phyloP scores from a whole-genome alignment of 73 alveolate species.

The Diophrys appendiculata region DNA sequence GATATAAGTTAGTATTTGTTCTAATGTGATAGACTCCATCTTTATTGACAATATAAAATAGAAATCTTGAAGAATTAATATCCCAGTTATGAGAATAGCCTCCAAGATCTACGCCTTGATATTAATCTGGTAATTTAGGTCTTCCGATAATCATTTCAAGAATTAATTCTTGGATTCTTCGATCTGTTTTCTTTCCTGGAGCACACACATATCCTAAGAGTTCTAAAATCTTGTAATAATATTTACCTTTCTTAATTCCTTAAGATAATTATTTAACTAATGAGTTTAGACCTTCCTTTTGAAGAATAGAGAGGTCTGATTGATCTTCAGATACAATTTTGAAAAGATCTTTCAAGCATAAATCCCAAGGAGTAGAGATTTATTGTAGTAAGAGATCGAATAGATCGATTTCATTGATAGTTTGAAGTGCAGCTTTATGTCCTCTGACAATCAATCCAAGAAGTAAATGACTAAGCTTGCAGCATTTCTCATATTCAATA shows the following conservation, averaged over 20 bases:
- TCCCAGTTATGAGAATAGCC: constrained; percentile 9
- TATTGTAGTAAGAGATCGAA: constrained; percentile 1
- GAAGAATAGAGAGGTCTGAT: background rate
- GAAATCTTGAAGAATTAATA: background rate
- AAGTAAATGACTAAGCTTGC: constrained; percentile 13
- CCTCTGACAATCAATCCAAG: background rate
- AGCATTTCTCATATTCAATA: background rate
- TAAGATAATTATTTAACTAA: background rate
- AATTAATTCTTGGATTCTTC: constrained; percentile 7
- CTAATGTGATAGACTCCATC: background rate
- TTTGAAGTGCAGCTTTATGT: background rate
- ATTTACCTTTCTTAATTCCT: background rate
- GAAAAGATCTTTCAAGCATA: constrained; percentile 3
- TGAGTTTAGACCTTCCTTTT: constrained; percentile 3
- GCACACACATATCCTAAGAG: constrained; percentile 1
- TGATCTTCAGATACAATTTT: background rate
- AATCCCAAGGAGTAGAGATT: constrained; percentile 5
- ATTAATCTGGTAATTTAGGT: background rate
- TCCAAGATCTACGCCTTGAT: background rate
- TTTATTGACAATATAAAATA: background rate
- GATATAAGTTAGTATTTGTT: background rate
- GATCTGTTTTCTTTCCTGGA: constrained; percentile 16
- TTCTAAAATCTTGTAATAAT: constrained; percentile 1
- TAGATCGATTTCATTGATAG: constrained; percentile 3
- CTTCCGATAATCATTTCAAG: constrained; percentile 12